Evolutionary conservation across 1,284 basidiomycete species (phyloP), one percentile per base, ranked within the genome.

Genomic region (Ceratobasidium sp.): DNA sequence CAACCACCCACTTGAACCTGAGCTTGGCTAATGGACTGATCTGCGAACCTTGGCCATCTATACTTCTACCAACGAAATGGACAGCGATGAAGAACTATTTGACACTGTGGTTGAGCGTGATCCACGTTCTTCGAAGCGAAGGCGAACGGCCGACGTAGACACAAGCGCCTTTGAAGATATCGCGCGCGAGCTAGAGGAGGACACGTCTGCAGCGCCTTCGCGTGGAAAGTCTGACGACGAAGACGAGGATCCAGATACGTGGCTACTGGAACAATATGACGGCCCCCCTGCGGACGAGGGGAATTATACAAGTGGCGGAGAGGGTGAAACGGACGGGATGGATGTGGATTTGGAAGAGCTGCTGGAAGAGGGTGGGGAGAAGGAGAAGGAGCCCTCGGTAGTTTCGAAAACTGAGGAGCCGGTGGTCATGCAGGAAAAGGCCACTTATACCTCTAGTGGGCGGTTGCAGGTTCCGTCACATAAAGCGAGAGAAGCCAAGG

Each of bases 151-250:
- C 11, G 45, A 48, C 31, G 27, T 50, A 19, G 57, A 72, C 31
- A 59, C 44, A 7, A 41, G 36, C 22, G 44, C 51, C 11, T 72
- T 60, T 44, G 69, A 72, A 24, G 69, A 72, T 36, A 62, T 72
- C 33, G 69, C 69, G 31, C 69, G 69, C 11, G 69, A 72, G 48
- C 57, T 72, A 2, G 69, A 72, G 48, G 69, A 72, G 45, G 69
- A 62, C 29, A 57, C 53, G 1, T 54, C 53, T 24, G 22, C 50
- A 6, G 22, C n/a, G 6, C 54, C 31, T 36, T 60, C 53, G 7
- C 45, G 69, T 22, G 44, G 54, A 22, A 45, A 47, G 11, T 57
- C 44, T 5, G 66, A 59, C 22, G 53, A 45, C 31, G 69, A 72
- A 27, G 69, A 72, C 24, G 69, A 60, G n/a, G 64, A 66, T 33